Percentiles rank a stretch among this genome's conserved stretches.
phyloP scores from a whole-genome alignment of 2,329 filamentous ascomycete genomes.

The Aspergillus tamarii region DNA sequence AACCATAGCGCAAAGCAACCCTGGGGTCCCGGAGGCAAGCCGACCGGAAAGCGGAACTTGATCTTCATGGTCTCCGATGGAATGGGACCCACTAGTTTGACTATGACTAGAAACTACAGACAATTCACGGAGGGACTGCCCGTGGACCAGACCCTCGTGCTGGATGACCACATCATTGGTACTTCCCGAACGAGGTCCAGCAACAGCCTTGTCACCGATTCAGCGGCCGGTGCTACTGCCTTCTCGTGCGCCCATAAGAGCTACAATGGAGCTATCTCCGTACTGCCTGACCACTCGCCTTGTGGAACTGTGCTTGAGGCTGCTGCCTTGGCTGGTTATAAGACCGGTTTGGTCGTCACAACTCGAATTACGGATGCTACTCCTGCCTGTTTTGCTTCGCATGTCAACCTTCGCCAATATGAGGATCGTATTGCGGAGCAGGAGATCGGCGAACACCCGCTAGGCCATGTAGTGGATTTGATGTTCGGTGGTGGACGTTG shows the following conservation, averaged over 20 bases:
- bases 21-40: slow-evolving; percentile 47
- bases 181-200: slow-evolving; percentile 83
- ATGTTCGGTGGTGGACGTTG: slow-evolving; percentile 93
- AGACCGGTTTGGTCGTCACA: slow-evolving; percentile 91
- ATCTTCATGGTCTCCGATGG: slow-evolving; percentile 99
- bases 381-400: slow-evolving; percentile 89
- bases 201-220: slow-evolving; percentile 88
- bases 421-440: slow-evolving; percentile 92
- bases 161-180: slow-evolving; percentile 90
- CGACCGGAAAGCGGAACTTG: slow-evolving; percentile 78
- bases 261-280: slow-evolving; percentile 95
- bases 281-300: slow-evolving; percentile 79
- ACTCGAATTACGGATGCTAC: slow-evolving; percentile 95
- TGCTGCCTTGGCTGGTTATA: slow-evolving; percentile 87
- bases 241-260: slow-evolving; percentile 93
- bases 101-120: slow-evolving; percentile 81
- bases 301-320: slow-evolving; percentile 94
- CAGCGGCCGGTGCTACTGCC: slow-evolving; percentile 93
- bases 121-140: slow-evolving; percentile 77
- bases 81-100: slow-evolving; percentile 92
- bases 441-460: slow-evolving; percentile 82
- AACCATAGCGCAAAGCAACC: slow-evolving; percentile 31
- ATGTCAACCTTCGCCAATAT: slow-evolving; percentile 77
- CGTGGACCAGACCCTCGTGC: slow-evolving; percentile 71
- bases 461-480: slow-evolving; percentile 86